phyloP scores from a whole-genome alignment of 2,329 filamentous ascomycete species.

The Hirsutella thompsonii region DNA sequence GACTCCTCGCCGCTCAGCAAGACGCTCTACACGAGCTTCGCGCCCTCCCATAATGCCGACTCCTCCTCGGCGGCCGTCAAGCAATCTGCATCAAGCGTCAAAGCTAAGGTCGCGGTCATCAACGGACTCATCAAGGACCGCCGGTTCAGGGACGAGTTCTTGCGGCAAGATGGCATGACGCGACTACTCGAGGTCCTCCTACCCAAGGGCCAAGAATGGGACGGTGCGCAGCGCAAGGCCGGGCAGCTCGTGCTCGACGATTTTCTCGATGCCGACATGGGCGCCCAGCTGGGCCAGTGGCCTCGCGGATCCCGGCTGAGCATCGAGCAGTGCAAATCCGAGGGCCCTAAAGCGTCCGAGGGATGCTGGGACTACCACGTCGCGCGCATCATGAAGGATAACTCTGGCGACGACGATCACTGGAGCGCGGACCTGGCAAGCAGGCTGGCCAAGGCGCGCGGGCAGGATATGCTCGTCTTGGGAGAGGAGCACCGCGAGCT shows the following conservation, averaged over 20 bases:
- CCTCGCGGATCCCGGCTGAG: slow-evolving; percentile 24
- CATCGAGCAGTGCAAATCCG: slow-evolving; percentile 22
- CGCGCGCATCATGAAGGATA: slow-evolving; percentile 22
- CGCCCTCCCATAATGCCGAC: slow-evolving; percentile 14
- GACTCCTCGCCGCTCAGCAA: slow-evolving; percentile 17
- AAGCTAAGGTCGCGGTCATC: slow-evolving; percentile 35
- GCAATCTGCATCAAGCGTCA: slow-evolving; percentile 14
- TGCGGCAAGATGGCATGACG: slow-evolving; percentile 39
- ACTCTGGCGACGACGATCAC: slow-evolving; percentile 22
- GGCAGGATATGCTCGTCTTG: neutral
- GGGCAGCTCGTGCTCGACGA: slow-evolving; percentile 49
- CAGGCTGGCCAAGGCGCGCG: slow-evolving; percentile 16
- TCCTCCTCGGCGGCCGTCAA: slow-evolving; percentile 13
- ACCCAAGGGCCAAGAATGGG: slow-evolving; percentile 33
- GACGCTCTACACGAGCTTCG: slow-evolving; percentile 27
- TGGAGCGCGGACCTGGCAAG: slow-evolving; percentile 33
- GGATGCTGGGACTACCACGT: slow-evolving; percentile 48
- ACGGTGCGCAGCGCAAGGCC: slow-evolving; percentile 36
- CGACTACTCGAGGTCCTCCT: slow-evolving; percentile 39
- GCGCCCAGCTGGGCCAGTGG: slow-evolving; percentile 44
- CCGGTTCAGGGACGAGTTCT: slow-evolving; percentile 39
- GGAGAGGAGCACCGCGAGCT: neutral
- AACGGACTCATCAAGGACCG: slow-evolving; percentile 43
- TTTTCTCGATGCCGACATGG: slow-evolving; percentile 54
- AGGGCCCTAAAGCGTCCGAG: slow-evolving; percentile 22